Evolutionary conservation across 2,329 filamentous ascomycete genomes (phyloP), one percentile per base, ranked within the genome.

Genomic region (Monilinia aucupariae): DNA sequence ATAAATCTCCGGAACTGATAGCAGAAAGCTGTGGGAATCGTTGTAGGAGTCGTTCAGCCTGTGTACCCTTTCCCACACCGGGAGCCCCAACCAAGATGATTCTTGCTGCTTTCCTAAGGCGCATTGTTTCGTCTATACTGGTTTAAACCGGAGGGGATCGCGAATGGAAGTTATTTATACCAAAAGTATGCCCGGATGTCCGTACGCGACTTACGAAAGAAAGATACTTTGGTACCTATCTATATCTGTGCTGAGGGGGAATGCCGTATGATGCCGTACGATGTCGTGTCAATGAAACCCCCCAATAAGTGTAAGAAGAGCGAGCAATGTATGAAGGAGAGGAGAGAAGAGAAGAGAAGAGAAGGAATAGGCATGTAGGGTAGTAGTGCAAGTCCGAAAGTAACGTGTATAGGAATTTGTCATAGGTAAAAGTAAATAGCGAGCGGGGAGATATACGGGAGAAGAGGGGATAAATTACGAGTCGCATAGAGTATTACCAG

Each of bases 81-180:
- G 94, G 94, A 59, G 93, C 92, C 71, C 94, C 94, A 71, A 99
- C 85, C 69, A 99, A 85, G 74, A 99, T 97, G 67, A 97, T 88
- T 67, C 94, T 89, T 61, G 94, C 94, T 64, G 94, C 93, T 78
- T 83, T 87, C 68, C 82, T 83, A 73, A 96, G 84, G 78, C 85
- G 81, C 85, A 87, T 87, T 76, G 72, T 64, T 49, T 47, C 17
- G 52, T 20, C 45, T 34, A 25, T 51, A 43, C n/a, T 58, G 15
- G 8, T 50, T 7, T 10, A 27, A 25, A 37, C 34, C 20, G 27
- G 17, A 43, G 25, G 37, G 20, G 30, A 61, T 53, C 12, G 58
- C n/a, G 13, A n/a, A 47, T 25, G 30, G 2, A 47, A 32, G 41
- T 8, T 12, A 32, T 45, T 25, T 34, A 34, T 25, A 30, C 6